A percentile compares a stretch with the other conserved stretches of the same genome.
phyloP scores from a whole-genome alignment of 2,329 filamentous ascomycete genomes.

The Paramyrothecium roridum region DNA sequence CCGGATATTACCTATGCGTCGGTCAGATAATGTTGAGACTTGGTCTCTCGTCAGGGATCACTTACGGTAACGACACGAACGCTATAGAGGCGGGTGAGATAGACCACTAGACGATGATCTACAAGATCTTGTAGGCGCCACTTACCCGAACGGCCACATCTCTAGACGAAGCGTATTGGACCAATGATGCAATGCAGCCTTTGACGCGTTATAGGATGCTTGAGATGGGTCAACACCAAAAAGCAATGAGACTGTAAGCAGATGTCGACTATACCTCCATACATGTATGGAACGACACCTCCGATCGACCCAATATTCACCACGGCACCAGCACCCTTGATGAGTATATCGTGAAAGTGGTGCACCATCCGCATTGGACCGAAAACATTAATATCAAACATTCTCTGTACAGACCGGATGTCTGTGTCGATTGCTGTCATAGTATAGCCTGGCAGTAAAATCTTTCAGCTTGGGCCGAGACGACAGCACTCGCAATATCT shows the following conservation, averaged over 20 bases:
- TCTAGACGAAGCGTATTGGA: slow-evolving; percentile 12
- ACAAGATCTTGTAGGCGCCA: background rate
- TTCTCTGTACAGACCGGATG: slow-evolving; percentile 23
- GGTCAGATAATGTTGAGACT: background rate
- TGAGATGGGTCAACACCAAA: background rate
- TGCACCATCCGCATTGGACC: slow-evolving; percentile 21
- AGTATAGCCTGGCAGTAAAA: slow-evolving; percentile 5
- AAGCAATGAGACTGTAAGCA: background rate
- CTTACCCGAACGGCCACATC: slow-evolving; percentile 15
- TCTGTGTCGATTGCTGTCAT: slow-evolving; percentile 25
- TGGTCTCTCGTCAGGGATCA: background rate
- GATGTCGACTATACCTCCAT: slow-evolving; percentile 4
- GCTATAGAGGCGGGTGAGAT: background rate
- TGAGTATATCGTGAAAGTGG: slow-evolving; percentile 12
- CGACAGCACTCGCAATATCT: background rate
- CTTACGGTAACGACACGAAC: background rate
- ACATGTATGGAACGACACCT: slow-evolving; percentile 15
- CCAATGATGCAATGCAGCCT: slow-evolving; percentile 2
- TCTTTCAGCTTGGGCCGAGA: background rate
- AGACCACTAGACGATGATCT: background rate
- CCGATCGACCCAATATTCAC: slow-evolving; percentile 20
- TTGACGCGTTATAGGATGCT: slow-evolving; percentile 14
- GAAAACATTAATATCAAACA: slow-evolving; percentile 42
- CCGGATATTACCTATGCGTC: slow-evolving; percentile 8
- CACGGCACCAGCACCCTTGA: slow-evolving; percentile 15